Evolutionary conservation across 1,139 yeast species (phyloP), one percentile per base, ranked within the genome.

Genomic region (Protomyces arabidopsidicola): DNA sequence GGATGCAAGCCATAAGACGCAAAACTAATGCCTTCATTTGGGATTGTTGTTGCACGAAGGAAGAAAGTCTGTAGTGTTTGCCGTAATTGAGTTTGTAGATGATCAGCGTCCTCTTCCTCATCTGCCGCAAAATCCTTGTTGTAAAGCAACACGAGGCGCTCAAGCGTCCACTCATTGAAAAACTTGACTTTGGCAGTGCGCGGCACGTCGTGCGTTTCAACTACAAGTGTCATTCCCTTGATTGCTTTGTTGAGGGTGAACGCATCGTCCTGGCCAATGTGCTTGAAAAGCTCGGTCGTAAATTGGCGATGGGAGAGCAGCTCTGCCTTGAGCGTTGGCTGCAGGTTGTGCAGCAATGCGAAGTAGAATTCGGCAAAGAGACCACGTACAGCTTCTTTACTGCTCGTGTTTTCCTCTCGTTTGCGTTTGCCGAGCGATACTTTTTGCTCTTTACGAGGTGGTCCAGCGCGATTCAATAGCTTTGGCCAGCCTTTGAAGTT

Each of bases 131-230:
- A 58, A 20, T 45, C 31, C 16, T 53, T 24, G 1, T 63, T 72
- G 53, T 77, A 67, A 8, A 68, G 59, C 12, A 35, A 36, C 6
- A 64, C 10, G 45, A 88, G 70, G 65, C 84, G 84, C 45, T 81
- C 79, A 68, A 90, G 73, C 36, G 87, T 83, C 78, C 88, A 83
- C 71, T 91, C 98, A 70, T 88, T 90, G 70, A 91, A 82, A 20
- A 90, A 81, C 68, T 84, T 84, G 69, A 90, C 82, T 72, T 90
- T 91, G 0, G 90, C 82, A 65, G 86, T 78, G 70, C 85, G 86
- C 68, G 84, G 82, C 71, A 85, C 87, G 16, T 82, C 78, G 0
- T 78, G 72, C 69, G 91, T 97, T 38, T 75, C 73, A 50, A 90
- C 72, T 38, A 77, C 27, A 2, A 53, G 71, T 16, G 79, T 82